Evolutionary conservation across 768 basidiomycete genomes (phyloP).

Genomic region (Suillus lakei): DNA sequence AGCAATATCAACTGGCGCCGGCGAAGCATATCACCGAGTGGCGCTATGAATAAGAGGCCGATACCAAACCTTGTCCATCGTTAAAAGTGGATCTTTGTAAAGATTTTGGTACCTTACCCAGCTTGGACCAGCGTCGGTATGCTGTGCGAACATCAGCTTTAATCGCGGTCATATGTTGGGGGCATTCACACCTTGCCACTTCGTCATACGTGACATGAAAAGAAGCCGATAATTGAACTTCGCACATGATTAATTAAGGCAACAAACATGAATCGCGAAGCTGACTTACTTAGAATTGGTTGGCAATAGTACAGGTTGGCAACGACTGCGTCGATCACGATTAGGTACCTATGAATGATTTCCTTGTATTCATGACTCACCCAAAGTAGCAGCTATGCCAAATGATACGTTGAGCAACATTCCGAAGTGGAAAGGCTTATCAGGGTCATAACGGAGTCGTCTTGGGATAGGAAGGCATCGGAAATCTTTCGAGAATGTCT

Average conservation of each 20-base stretch:
- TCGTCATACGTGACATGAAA: conserved; percentile 38
- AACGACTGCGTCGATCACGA: conserved; percentile 33
- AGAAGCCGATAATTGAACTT: conserved; percentile 40
- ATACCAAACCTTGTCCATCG: conserved; percentile 8
- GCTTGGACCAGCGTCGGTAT: conserved; percentile 71
- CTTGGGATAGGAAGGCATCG: conserved; percentile 53
- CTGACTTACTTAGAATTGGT: conserved; percentile 69
- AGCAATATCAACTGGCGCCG: conserved; percentile 45
- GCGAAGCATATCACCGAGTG: conserved; percentile 51
- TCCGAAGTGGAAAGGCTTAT: conserved; percentile 40
- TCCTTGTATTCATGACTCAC: conserved; percentile 28
- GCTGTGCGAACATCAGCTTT: conserved; percentile 34
- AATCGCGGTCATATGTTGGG: background rate
- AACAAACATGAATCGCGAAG: background rate
- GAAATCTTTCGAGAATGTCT: conserved; percentile 33
- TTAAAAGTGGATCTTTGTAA: background rate
- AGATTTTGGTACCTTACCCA: conserved; percentile 46
- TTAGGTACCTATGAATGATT: background rate
- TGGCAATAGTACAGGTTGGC: conserved; percentile 85
- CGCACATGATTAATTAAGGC: background rate
- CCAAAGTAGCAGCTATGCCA: conserved; percentile 51
- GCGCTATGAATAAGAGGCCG: conserved; percentile 50
- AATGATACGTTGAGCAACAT: conserved; percentile 48
- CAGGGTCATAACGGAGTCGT: conserved; percentile 44
- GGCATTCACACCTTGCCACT: conserved; percentile 35